Percentiles rank a stretch among this genome's conserved stretches.
Conservation (phyloP, 164 flowering plant genomes). For the Houttuynia cordata region DNA sequence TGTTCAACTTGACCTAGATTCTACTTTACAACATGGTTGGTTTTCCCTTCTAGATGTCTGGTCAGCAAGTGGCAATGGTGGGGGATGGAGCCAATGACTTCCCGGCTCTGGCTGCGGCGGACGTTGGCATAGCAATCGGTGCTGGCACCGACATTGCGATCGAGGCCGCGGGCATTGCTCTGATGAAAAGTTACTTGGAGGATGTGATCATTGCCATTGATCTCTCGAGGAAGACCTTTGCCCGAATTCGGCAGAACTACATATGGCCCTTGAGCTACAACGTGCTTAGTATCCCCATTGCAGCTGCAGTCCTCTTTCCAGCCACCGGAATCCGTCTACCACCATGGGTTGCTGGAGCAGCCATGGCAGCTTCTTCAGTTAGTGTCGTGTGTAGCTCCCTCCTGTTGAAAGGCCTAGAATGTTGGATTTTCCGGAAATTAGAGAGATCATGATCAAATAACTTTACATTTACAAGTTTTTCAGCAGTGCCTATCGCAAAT, state of each 20-base stretch:
- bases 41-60: not conserved
- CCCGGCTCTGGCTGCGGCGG: conserved; percentile 7
- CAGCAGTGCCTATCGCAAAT: too few species aligned
- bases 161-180: conserved; percentile 3
- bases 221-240: conserved; percentile 38
- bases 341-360: conserved; percentile 54
- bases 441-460: conserved; percentile 1
- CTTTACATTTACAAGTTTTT: too few species aligned
- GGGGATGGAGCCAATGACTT: conserved; percentile 8
- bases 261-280: conserved; percentile 38
- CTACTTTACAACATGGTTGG: not conserved
- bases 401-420: conserved; percentile 7
- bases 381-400: conserved; percentile 31
- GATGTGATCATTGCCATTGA: conserved; percentile 52
- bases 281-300: conserved; percentile 30
- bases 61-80: conserved; percentile 5
- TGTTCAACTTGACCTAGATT: too few species aligned
- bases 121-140: conserved; percentile 6
- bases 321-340: conserved; percentile 31
- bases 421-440: conserved; percentile 3
- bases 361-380: conserved; percentile 52
- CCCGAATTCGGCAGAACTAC: conserved; percentile 35
- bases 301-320: conserved; percentile 43
- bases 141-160: conserved; percentile 7
- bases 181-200: conserved; percentile 15